Evolutionary conservation across 2,329 filamentous ascomycete species (phyloP).

Genomic region (Emmonsiellopsis sp.): DNA sequence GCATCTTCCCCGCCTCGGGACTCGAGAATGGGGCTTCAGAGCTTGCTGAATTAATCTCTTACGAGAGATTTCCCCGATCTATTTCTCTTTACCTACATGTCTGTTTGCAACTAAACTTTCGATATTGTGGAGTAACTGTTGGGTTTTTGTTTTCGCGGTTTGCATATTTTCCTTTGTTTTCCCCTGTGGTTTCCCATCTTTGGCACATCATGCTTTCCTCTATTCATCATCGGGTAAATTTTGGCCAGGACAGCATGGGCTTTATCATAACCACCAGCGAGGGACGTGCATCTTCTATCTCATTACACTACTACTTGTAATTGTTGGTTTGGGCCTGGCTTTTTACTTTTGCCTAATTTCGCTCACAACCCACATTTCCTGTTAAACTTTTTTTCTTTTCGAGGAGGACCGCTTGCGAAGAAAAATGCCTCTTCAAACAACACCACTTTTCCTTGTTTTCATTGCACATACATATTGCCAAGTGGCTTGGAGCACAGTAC

Average conservation of each 20-base stretch:
- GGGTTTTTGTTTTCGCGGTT: background rate
- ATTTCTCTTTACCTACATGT: background rate
- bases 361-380: no score
- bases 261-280: no score
- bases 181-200: background rate
- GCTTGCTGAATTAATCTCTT: constrained; percentile 26
- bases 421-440: no score
- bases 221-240: background rate
- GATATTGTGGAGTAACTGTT: background rate
- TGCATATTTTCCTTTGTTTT: background rate
- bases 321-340: no score
- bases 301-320: no score
- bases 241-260: no score
- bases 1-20: constrained; percentile 21
- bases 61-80: background rate
- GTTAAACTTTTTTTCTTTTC: no score
- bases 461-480: background rate
- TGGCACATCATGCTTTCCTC: background rate
- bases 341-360: no score
- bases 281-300: no score
- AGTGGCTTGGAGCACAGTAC: background rate
- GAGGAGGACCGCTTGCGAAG: no score
- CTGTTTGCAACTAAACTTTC: background rate
- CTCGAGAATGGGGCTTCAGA: constrained; percentile 31
- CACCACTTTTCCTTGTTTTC: no score